Evolutionary conservation across 352 stramenopile species (phyloP), one percentile per base, ranked within the genome.

Genomic region (Nothophytophthora sp.): DNA sequence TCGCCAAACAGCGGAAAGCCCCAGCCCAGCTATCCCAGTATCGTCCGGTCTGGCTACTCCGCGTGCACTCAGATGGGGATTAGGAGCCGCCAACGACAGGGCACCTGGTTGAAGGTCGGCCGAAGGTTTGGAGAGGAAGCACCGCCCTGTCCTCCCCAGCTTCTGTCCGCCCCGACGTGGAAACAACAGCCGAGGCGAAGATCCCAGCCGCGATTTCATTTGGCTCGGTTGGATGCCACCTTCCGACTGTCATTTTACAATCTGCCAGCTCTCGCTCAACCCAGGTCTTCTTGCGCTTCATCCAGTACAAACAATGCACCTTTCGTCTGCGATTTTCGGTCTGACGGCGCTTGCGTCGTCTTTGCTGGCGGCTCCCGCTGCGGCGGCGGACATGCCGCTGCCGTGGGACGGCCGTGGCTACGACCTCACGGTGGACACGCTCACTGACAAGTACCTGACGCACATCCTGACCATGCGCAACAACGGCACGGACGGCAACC

Each of bases 381-480:
- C 54, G 4, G 41, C 60, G 12, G 61, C 59, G 12, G 51, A 72
- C 37, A n/a, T 34, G 60, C 18, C 63, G 1, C 43, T 86, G 12
- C 71, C 75, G 16, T 86, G 69, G 69, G 67, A 79, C 30, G 75
- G 71, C 38, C 68, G 60, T 10, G 70, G 56, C 16, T 45, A 73
- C 22, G 63, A 78, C 38, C 40, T 86, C 12, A 81, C 65, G 11
- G 62, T 82, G 23, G 60, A 48, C 19, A 80, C 69, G 20, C 50
- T 83, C 36, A 50, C 43, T 13, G 56, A 60, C 34, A 81, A 83
- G 63, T 86, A 72, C 58, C 43, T 76, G 60, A 66, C 66, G 16
- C 69, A 86, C 63, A 83, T 86, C 25, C 44, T 86, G 27, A 83
- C 62, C 50, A 59, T 70, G 69, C 75, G 71, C 54, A 54, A 83